Evolutionary conservation across 139 green algal genomes (phyloP), one percentile per base, ranked within the genome.

Genomic region (Medakamo hakoo): DNA sequence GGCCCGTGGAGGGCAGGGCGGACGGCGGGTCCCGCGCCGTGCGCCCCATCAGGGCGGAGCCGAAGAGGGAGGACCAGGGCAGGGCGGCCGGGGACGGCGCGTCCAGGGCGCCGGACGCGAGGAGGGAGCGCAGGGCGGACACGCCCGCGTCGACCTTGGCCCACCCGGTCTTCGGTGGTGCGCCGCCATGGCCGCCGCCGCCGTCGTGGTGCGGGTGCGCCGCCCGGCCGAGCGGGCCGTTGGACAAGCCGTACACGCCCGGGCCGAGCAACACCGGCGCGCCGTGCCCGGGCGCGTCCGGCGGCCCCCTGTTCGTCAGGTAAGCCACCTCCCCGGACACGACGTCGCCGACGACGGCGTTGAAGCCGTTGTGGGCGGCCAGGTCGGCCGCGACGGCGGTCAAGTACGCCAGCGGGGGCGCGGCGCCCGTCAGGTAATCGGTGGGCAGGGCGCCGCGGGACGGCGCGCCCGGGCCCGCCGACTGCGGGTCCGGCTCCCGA

Each of bases 291-390:
- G 21, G 5, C 0, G 31, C 23, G 3, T 4, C 22, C 4, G 55
- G 0, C 18, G 3, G 30, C 0, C 29, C 60, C 2, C 68, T 65
- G 62, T 86, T 84, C 69, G 65, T 73, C 16, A 66, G 27, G 63
- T 85, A 85, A 1, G 63, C 78, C 24, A 80, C 49, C 31, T 68
- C 27, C 28, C 31, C 27, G 3, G 24, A n/a, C 2, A 24, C 1
- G 40, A 85, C 70, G 62, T 87, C 75, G 9, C 68, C 80, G 3
- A 82, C 75, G 23, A 83, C 59, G 59, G 85, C 60, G 64, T 85
- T 87, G 69, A 84, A 77, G 24, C 78, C 78, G 26, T 75, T 73
- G 65, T 79, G 82, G 19, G 55, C 27, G 49, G 69, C 27, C 27
- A 55, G 18, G 1, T 62, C 22, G n/a, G n/a, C n/a, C n/a, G n/a